phyloP scores from a whole-genome alignment of 78 protist genomes.

The Monosiga brevicollis region DNA sequence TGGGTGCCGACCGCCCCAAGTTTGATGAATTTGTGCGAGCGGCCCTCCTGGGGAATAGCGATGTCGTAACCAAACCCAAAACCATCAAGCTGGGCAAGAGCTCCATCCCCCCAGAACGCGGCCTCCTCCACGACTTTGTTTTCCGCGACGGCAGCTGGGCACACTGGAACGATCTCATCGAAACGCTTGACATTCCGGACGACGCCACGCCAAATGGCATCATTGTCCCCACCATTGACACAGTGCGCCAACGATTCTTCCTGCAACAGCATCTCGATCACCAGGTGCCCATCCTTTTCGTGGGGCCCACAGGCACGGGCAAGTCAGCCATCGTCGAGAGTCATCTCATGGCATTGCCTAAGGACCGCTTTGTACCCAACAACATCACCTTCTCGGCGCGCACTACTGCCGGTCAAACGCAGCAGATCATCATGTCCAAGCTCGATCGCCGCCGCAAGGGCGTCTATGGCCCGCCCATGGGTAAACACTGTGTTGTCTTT shows the following conservation, averaged over 20 bases:
- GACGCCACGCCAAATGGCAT: neutral
- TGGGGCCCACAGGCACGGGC: constrained; percentile 74
- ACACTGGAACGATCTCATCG: constrained; percentile 4
- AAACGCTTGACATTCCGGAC: constrained; percentile 25
- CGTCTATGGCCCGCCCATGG: constrained; percentile 46
- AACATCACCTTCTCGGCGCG: constrained; percentile 68
- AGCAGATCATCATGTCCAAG: constrained; percentile 34
- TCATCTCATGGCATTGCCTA: constrained; percentile 15
- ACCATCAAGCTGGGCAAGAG: neutral
- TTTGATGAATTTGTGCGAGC: constrained; percentile 41
- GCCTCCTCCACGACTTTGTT: constrained; percentile 23
- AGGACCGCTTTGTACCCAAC: constrained; percentile 10
- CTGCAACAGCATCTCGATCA: neutral
- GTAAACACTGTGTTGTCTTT: constrained; percentile 26
- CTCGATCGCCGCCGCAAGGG: constrained; percentile 51
- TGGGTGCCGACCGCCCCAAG: neutral
- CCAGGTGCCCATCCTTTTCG: constrained; percentile 27
- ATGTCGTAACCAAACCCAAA: constrained; percentile 8
- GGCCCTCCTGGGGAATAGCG: neutral
- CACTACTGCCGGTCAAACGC: constrained; percentile 60
- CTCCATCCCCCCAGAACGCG: neutral
- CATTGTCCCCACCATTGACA: constrained; percentile 36
- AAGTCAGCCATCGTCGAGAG: constrained; percentile 43
- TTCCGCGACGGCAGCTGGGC: constrained; percentile 10
- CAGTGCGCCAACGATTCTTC: constrained; percentile 6